Base-by-base conservation (phyloP, 768 basidiomycete genomes). In the Guyanaporus albipodus region DNA sequence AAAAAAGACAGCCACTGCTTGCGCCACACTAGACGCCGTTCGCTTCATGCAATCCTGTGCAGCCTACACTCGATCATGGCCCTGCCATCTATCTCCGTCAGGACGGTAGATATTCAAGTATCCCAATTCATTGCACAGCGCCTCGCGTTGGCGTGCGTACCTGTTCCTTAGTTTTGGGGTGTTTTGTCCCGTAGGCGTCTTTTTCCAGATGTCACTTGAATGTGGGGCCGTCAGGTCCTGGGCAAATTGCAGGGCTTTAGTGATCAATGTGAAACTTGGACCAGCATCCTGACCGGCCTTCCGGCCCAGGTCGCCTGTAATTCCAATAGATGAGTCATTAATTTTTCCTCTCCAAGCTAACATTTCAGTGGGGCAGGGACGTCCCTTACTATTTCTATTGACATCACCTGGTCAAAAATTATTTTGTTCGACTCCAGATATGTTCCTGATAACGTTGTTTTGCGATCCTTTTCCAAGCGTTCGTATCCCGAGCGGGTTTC, bases 21-120 rank as follows among this genome's bases (percentile, higher is more conserved):
- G 18, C 43, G 55, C 46, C 45, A 35, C 51, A 29, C 36, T 28
- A 28, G 17, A n/a, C 4, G 18, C 32, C 21, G 18, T 28, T 27
- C 27, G 32, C 26, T n/a, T 24, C 18, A 19, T 18, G 15, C 23
- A 10, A 26, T 38, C 27, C 43, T 45, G 39, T 45, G 18, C 18
- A 22, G 22, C 32, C 37, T 19, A 8, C 29, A 18, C 27, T 22
- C 24, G 12, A 21, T n/a, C 27, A 21, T 24, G 28, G 35, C 18
- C 49, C 19, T 33, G 31, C 12, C 50, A 8, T 33, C 28, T 17
- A 22, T n/a, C 22, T 31, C 26, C 19, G 29, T 27, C n/a, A 28
- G 23, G 32, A 32, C 32, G 15, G 38, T 10, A 3, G 21, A 15
- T 34, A 29, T 34, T 17, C 7, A n/a, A 17, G 15, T n/a, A n/a